These are phyloP conservation scores for Betula pendula DNA, from an alignment of 306 rosid species.

Conservation along the genomic window DNA sequence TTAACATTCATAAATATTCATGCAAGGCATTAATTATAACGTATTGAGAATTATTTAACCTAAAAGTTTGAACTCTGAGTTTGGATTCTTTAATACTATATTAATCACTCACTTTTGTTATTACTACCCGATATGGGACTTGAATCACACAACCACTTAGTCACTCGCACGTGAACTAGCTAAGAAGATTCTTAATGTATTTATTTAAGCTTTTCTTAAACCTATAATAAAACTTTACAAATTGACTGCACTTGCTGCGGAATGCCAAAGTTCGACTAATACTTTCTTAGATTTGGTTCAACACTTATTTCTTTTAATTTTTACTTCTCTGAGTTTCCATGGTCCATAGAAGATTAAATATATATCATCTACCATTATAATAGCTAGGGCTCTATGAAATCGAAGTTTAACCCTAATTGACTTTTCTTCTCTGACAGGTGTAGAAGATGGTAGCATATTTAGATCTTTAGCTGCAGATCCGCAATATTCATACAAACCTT, in stretches of 20 bases:
- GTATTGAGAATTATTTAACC: too few relatives aligned
- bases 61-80: neutral
- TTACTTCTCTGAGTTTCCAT: neutral
- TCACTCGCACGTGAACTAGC: neutral
- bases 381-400: neutral
- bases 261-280: neutral
- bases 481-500: conserved; percentile 36
- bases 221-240: too few relatives aligned
- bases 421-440: conserved; percentile 28
- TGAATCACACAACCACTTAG: neutral
- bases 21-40: too few relatives aligned
- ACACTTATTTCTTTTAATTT: neutral
- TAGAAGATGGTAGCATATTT: conserved; percentile 23
- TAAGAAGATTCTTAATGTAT: neutral
- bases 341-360: neutral
- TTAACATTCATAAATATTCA: too few relatives aligned
- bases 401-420: neutral
- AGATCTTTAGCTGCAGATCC: conserved; percentile 32
- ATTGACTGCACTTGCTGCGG: neutral
- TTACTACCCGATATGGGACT: neutral
- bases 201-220: neutral
- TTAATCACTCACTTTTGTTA: neutral
- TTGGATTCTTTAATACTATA: neutral
- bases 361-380: neutral
- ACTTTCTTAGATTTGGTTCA: neutral